These are phyloP conservation scores for Neonectria coccinea DNA, from an alignment of 2,329 filamentous ascomycete species.

Conservation along the genomic window DNA sequence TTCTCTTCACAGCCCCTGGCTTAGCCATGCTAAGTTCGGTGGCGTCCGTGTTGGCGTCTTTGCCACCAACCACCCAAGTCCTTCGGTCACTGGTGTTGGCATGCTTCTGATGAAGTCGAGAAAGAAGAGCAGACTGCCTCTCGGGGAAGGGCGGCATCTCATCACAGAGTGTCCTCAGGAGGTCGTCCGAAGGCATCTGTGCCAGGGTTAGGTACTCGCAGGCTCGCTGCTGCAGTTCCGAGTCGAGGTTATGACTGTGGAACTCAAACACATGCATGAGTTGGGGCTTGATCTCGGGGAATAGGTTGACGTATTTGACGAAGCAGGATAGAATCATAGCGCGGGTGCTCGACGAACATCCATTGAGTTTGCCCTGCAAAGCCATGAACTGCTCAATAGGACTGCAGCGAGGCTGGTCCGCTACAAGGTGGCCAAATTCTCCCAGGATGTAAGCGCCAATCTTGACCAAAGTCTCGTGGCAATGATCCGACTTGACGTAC, in stretches of 20 bases:
- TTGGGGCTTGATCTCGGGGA: constrained; percentile 98
- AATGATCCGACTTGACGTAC: constrained; percentile 92
- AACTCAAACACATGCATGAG: constrained; percentile 89
- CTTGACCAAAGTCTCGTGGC: constrained; percentile 97
- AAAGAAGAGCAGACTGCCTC: constrained; percentile 89
- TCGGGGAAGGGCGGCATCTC: constrained; percentile 99
- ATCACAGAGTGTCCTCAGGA: constrained; percentile 93
- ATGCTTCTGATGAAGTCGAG: constrained; percentile 93
- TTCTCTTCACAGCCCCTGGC: constrained; percentile 84
- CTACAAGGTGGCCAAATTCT: constrained; percentile 96
- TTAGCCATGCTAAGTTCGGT: constrained; percentile 85
- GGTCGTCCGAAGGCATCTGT: constrained; percentile 86
- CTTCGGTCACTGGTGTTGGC: constrained; percentile 92
- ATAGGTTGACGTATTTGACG: constrained; percentile 97
- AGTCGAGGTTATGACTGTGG: constrained; percentile 94
- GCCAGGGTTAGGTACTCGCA: constrained; percentile 94
- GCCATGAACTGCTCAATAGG: constrained; percentile 98
- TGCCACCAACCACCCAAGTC: constrained; percentile 97
- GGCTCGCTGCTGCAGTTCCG: constrained; percentile 94
- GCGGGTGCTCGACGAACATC: constrained; percentile 87
- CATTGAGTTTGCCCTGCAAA: constrained; percentile 88
- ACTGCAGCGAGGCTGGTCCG: constrained; percentile 90
- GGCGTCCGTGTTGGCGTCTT: constrained; percentile 87
- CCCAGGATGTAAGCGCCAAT: constrained; percentile 96
- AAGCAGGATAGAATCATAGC: constrained; percentile 96